These are phyloP conservation scores for Xylariaceae sp. DNA, from an alignment of 2,329 filamentous ascomycete genomes.

Conservation along the genomic window DNA sequence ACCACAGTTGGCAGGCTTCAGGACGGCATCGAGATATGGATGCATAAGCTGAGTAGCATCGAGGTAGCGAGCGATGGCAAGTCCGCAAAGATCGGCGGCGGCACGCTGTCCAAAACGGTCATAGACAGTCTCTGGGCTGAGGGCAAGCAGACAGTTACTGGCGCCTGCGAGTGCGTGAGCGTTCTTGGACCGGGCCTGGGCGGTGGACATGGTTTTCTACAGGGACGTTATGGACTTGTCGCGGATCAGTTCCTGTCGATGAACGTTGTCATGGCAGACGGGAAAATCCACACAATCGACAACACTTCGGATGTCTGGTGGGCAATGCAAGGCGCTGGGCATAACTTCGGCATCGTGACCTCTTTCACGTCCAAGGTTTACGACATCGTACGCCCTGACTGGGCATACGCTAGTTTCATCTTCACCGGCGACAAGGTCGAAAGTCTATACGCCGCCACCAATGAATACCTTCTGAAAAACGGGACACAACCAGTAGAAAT, in stretches of 20 bases:
- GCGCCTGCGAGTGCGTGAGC: slow-evolving; percentile 40
- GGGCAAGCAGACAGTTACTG: slow-evolving; percentile 39
- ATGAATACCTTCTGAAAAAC: slow-evolving; percentile 40
- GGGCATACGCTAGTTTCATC: slow-evolving; percentile 42
- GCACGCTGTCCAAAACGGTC: slow-evolving; percentile 37
- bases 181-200: slow-evolving; percentile 49
- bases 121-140: slow-evolving; percentile 37
- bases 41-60: slow-evolving; percentile 26
- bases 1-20: slow-evolving; percentile 5
- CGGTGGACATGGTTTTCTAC: slow-evolving; percentile 53
- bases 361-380: slow-evolving; percentile 46
- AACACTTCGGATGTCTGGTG: slow-evolving; percentile 51
- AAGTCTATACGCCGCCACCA: slow-evolving; percentile 43
- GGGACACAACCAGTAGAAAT: slow-evolving; percentile 10
- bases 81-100: slow-evolving; percentile 39
- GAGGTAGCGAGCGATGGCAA: slow-evolving; percentile 30
- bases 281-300: slow-evolving; percentile 38
- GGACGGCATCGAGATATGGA: slow-evolving; percentile 20
- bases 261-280: slow-evolving; percentile 50
- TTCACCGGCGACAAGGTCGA: slow-evolving; percentile 49
- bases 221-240: slow-evolving; percentile 50
- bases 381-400: slow-evolving; percentile 38
- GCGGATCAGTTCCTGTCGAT: slow-evolving; percentile 50
- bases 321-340: slow-evolving; percentile 54
- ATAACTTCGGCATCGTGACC: slow-evolving; percentile 58